Percentiles rank a stretch among this genome's conserved stretches.
Evolutionary conservation across 495 filamentous ascomycete species (phyloP).

Genomic region (Lichenothelia convexa): DNA sequence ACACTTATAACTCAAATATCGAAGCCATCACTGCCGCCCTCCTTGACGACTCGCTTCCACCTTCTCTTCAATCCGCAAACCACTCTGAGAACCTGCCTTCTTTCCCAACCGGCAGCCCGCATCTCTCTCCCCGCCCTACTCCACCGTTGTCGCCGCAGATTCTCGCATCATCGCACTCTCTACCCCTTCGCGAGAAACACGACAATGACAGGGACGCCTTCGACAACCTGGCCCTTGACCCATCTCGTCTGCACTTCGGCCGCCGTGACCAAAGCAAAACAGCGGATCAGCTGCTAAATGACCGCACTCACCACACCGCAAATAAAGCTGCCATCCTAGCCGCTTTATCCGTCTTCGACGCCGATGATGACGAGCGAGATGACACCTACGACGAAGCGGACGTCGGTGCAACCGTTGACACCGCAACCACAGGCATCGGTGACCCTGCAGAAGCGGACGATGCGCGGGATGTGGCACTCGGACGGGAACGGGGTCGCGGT

Average conservation of each 20-base stretch:
- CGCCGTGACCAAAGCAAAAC: constrained; percentile 42
- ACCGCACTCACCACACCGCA: constrained; percentile 34
- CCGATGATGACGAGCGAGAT: constrained; percentile 90
- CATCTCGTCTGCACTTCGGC: constrained; percentile 55
- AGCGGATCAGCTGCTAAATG: constrained; percentile 41
- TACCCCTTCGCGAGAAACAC: no score
- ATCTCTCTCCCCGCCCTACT: constrained; percentile 14
- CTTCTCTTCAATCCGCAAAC: constrained; percentile 36
- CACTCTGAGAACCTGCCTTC: constrained; percentile 30
- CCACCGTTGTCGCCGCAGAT: constrained; percentile 26
- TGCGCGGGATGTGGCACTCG: no score
- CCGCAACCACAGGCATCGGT: constrained; percentile 24
- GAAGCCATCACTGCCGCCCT: constrained; percentile 70
- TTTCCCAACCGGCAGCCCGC: constrained; percentile 22
- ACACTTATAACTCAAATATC: constrained; percentile 56
- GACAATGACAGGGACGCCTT: constrained; percentile 75
- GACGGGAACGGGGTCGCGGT: no score
- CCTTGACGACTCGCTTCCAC: constrained; percentile 62
- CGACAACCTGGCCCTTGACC: constrained; percentile 44
- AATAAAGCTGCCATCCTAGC: constrained; percentile 81
- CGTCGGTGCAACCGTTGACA: constrained; percentile 71
- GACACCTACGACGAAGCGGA: constrained; percentile 90
- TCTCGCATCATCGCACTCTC: constrained; percentile 39
- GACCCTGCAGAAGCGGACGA: constrained; percentile 19
- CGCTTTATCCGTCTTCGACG: constrained; percentile 79